Evolutionary conservation across 1,284 basidiomycete species (phyloP).

Genomic region (Cryptococcus jaspeensis): DNA sequence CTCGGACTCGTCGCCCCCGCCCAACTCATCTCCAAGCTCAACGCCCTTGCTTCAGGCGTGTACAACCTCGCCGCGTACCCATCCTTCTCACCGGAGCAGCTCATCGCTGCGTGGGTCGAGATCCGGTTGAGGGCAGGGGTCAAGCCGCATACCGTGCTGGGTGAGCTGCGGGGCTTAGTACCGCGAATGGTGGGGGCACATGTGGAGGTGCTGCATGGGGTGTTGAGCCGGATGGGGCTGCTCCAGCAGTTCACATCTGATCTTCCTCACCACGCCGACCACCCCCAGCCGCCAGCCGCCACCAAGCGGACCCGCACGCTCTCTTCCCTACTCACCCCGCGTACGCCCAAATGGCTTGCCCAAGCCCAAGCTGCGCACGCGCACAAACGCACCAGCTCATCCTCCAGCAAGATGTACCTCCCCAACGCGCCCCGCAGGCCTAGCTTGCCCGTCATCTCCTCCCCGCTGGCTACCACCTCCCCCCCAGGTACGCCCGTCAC

Average conservation of each 20-base stretch:
- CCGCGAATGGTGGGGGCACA: not conserved
- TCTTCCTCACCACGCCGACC: not conserved
- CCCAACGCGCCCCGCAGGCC: slow-evolving; percentile 25
- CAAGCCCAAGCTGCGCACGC: slow-evolving; percentile 8
- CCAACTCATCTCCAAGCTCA: slow-evolving; percentile 30
- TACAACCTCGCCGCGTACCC: not conserved
- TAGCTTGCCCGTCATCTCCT: slow-evolving; percentile 26
- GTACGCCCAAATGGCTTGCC: slow-evolving; percentile 26
- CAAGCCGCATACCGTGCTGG: slow-evolving; percentile 17
- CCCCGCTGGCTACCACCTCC: not conserved
- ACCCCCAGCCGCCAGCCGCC: not conserved
- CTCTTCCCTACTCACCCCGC: slow-evolving; percentile 10
- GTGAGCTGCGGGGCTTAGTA: slow-evolving; percentile 1
- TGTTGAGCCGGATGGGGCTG: not conserved
- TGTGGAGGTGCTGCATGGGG: not conserved
- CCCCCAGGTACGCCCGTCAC: not conserved
- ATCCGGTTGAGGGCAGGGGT: slow-evolving; percentile 24
- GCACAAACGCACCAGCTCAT: slow-evolving; percentile 13
- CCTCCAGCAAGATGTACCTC: slow-evolving; percentile 6
- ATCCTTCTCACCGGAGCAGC: slow-evolving; percentile 1
- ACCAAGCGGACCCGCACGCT: slow-evolving; percentile 7
- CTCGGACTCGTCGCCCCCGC: slow-evolving; percentile 33
- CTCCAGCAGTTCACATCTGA: not conserved
- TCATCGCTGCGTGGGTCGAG: slow-evolving; percentile 25
- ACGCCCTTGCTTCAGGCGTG: slow-evolving; percentile 2